Evolutionary conservation across 2,329 filamentous ascomycete genomes (phyloP), one percentile per base, ranked within the genome.

Genomic region (Emergomyces orientalis): DNA sequence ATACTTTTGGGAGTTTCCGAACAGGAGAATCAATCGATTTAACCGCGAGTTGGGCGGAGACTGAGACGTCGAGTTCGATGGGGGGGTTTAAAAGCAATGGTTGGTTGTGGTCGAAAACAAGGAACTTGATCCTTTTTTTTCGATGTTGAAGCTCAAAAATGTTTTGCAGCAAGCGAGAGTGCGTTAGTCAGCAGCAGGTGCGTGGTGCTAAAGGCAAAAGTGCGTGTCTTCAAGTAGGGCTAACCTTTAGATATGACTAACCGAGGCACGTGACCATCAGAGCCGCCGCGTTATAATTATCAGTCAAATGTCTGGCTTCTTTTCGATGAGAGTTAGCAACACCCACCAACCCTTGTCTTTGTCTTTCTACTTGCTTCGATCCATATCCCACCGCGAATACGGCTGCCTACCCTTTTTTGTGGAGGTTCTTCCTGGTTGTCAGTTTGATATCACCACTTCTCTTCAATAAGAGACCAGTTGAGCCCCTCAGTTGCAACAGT

Each of bases 31-130:
- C 93, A 97, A 97, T 97, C 93, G 87, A 88, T 96, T 97, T 96
- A 96, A 97, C 93, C 93, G 91, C 90, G 80, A 74, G 79, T 87
- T 89, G 87, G 85, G 89, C 92, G 93, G 93, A 96, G 93, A 97
- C 93, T 97, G 93, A 95, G 85, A 88, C 91, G 64, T 94, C 90
- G 85, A 90, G 91, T 96, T 88, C 89, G 85, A 67, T 68, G 69
- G 66, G 68, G 69, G 66, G 8, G 6, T 62, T 22, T 59, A 60
- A 37, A 63, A 27, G 60, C 58, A 19, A 45, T 61, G 47, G 62
- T n/a, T 51, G 49, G 32, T 34, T 58, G 45, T 34, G 13, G 25
- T 5, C 22, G 39, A 17, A 63, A 19, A 14, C 6, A 32, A 13
- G 39, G 19, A 45, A 51, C 55, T 9, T 49, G 37, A 17, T 3